Evolutionary conservation across 208 protist species (phyloP).

Genomic region (Eutreptiella sp.): DNA sequence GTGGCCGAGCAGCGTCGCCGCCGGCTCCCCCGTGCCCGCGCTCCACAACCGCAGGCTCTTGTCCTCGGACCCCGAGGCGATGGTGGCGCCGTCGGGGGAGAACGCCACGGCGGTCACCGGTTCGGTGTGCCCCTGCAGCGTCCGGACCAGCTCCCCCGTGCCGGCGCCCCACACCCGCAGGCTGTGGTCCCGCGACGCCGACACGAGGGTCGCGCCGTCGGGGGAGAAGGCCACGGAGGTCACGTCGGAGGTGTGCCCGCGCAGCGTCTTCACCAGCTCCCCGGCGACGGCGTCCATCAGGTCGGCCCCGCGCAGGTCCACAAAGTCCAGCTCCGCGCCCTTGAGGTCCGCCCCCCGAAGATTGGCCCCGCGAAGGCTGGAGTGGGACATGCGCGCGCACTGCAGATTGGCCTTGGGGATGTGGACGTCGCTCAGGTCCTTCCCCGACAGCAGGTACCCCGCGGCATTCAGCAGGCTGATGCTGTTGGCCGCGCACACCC

Average conservation of each 20-base stretch:
- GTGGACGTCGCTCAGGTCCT: too few species aligned
- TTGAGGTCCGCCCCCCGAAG: too few species aligned
- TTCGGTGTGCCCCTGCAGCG: constrained; percentile 73
- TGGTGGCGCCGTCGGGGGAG: constrained; percentile 54
- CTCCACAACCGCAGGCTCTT: constrained; percentile 83
- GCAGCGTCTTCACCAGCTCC: constrained; percentile 26
- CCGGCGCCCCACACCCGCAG: constrained; percentile 72
- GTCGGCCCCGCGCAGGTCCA: too few species aligned
- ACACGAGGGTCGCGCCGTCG: constrained; percentile 99
- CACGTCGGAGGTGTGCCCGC: constrained; percentile 96
- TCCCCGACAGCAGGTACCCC: too few species aligned
- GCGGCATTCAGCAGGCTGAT: too few species aligned
- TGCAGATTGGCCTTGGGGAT: too few species aligned
- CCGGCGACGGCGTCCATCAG: constrained; percentile 35
- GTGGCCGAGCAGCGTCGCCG: constrained; percentile 44
- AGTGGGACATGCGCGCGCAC: too few species aligned
- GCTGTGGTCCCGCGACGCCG: constrained; percentile 92
- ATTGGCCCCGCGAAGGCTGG: too few species aligned
- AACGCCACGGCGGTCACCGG: constrained; percentile 63
- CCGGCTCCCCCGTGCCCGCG: constrained; percentile 67
- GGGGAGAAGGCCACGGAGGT: constrained; percentile 96
- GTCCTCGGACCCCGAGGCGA: constrained; percentile 81
- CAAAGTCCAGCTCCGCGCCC: too few species aligned
- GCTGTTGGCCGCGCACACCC: too few species aligned
- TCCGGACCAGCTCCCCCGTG: constrained; percentile 81